A percentile compares a stretch with the other conserved stretches of the same genome.
These are phyloP conservation scores for Mucor plumbeus DNA, from an alignment of 371 early-diverging fungal genomes.

Conservation along the genomic window DNA sequence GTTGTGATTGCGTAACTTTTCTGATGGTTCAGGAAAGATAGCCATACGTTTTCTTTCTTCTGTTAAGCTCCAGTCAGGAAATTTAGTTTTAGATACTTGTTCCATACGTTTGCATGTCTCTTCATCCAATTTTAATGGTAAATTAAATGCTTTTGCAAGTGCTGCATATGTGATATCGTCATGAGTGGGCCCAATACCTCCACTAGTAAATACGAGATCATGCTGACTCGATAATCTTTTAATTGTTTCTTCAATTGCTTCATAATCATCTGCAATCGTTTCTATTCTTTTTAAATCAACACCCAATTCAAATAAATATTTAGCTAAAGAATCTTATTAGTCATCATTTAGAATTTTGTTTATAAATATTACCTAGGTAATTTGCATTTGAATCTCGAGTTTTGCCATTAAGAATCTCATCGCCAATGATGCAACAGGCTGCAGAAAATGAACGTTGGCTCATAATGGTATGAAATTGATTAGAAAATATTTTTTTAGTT, in stretches of 20 bases:
- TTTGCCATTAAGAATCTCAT: constrained; percentile 80
- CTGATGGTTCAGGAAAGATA: constrained; percentile 56
- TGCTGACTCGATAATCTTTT: constrained; percentile 53
- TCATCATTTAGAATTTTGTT: no score
- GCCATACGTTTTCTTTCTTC: constrained; percentile 75
- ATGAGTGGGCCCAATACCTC: constrained; percentile 78
- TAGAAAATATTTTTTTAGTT: neutral
- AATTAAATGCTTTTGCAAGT: constrained; percentile 65
- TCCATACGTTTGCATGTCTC: constrained; percentile 67
- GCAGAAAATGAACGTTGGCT: constrained; percentile 32
- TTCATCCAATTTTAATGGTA: constrained; percentile 54
- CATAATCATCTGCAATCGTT: constrained; percentile 61
- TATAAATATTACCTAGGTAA: constrained; percentile 46
- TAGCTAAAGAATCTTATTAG: constrained; percentile 36
- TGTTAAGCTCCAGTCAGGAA: constrained; percentile 41
- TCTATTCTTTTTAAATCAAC: constrained; percentile 66
- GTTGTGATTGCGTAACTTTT: constrained; percentile 47
- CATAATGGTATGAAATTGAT: neutral
- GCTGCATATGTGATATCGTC: constrained; percentile 78
- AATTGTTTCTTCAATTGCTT: constrained; percentile 60
- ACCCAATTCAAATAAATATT: constrained; percentile 64
- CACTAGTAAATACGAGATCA: constrained; percentile 73
- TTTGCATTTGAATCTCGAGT: constrained; percentile 71
- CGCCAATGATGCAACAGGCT: constrained; percentile 59
- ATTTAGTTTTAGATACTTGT: constrained; percentile 14